phyloP scores from a whole-genome alignment of 108 stramenopile species.

The Skeletonema tropicum region DNA sequence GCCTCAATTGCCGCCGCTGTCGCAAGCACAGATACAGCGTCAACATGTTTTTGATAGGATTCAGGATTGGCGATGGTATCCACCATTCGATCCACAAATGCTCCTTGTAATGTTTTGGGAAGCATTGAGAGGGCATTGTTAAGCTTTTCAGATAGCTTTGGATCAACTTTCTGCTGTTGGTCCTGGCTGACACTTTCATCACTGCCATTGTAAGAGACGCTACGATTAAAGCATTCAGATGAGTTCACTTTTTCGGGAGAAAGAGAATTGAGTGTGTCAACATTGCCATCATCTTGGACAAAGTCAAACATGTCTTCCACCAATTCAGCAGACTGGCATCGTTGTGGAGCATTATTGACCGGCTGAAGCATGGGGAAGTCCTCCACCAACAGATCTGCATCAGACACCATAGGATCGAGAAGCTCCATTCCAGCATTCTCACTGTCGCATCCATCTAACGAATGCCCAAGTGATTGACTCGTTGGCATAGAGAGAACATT shows the following conservation, averaged over 20 bases:
- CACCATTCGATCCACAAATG: conserved; percentile 68
- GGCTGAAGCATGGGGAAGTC: conserved; percentile 11
- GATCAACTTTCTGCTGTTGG: conserved; percentile 18
- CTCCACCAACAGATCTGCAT: conserved; percentile 52
- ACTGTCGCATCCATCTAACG: conserved; percentile 19
- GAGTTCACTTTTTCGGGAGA: conserved; percentile 19
- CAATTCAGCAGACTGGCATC: conserved; percentile 34
- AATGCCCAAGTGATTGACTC: conserved; percentile 19
- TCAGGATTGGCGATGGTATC: conserved; percentile 46
- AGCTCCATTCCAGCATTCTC: conserved; percentile 27
- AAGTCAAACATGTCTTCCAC: conserved; percentile 47
- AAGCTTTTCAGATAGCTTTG: conserved; percentile 51
- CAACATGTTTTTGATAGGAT: conserved; percentile 42
- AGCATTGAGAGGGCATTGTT: conserved; percentile 56
- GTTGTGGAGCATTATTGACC: conserved; percentile 9
- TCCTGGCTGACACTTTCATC: conserved; percentile 3
- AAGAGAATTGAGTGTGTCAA: background rate
- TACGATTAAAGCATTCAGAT: conserved; percentile 19
- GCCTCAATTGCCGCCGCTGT: conserved; percentile 62
- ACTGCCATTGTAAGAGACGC: conserved; percentile 15
- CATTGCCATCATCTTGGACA: conserved; percentile 23
- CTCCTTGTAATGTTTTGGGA: conserved; percentile 58
- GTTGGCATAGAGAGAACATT: conserved; percentile 14
- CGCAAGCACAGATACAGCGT: conserved; percentile 58
- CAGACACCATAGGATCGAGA: conserved; percentile 46